Base-by-base conservation (phyloP, 805 yeast species). In the Cyberlindnera xylosilytica region DNA sequence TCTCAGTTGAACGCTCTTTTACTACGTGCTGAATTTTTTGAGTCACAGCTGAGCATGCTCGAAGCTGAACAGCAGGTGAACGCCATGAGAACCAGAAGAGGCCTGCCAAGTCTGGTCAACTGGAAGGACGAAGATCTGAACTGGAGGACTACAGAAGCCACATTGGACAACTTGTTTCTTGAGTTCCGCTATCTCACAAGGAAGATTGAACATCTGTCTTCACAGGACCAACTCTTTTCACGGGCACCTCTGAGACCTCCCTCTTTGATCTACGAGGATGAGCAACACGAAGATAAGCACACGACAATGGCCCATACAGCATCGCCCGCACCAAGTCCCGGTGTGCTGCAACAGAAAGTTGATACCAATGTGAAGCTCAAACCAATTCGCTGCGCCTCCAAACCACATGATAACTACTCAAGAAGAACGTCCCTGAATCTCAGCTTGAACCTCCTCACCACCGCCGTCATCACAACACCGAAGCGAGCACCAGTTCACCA, bases 91-190 rank as follows among this genome's bases (percentile, higher is more conserved):
- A 22, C 42, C 5, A 45, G 46, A n/a, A 45, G 41, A 18, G 46
- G 54, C 1, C 31, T 46, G 3, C 44, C 56, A 9, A 44, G 45
- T 17, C 37, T 44, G 4, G 42, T 48, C 20, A 50, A 52, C 19
- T 50, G 57, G 54, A 60, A 50, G 42, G 68, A 65, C 36, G 54
- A 57, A n/a, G 66, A 63, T 31, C 51, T 70, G 23, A 69, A 70
- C 42, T 68, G 72, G 72, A 62, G 66, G 57, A 69, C 74, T 4
- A 64, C 70, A 0, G 72, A 69, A 39, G 71, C 75, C 2, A 72
- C 76, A 3, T 54, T 70, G 34, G 74, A 71, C 17, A 73, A 73
- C 45, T 40, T 73, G 18, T 60, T 61, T 27, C 51, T 66, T 36
- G 78, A 73, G 46, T 72, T 61, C 43, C 56, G 60, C 15, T 68